Conservation (phyloP, 495 filamentous ascomycete genomes). For the Xylaria sp. region DNA sequence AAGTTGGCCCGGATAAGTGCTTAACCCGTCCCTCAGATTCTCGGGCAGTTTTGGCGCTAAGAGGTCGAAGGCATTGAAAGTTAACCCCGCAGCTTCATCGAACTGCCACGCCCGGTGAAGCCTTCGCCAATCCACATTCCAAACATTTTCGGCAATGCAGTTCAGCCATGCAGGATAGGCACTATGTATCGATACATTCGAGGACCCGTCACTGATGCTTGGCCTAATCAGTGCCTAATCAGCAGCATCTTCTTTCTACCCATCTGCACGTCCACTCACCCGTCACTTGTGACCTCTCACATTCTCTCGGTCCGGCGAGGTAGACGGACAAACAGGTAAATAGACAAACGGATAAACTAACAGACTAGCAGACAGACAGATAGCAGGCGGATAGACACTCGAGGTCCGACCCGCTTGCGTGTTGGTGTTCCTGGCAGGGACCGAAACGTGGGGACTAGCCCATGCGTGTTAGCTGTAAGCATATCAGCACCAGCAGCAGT, state of each 20-base stretch:
- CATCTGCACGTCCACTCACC: neutral
- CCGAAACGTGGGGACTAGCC: slow-evolving; percentile 22
- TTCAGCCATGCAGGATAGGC: neutral
- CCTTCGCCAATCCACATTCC: neutral
- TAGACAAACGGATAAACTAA: too few relatives aligned
- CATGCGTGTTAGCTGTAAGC: slow-evolving; percentile 20
- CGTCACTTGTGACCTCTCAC: slow-evolving; percentile 18
- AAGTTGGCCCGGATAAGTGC: slow-evolving; percentile 16
- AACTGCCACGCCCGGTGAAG: neutral
- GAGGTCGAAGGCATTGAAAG: too few relatives aligned
- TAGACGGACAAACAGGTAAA: too few relatives aligned
- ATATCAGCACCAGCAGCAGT: slow-evolving; percentile 16
- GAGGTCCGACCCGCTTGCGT: slow-evolving; percentile 23
- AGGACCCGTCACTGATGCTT: too few relatives aligned
- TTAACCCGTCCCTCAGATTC: neutral
- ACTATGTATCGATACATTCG: neutral
- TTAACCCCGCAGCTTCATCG: neutral
- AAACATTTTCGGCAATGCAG: neutral
- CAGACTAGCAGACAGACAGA: too few relatives aligned
- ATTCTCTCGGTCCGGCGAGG: slow-evolving; percentile 7
- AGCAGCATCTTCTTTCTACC: neutral
- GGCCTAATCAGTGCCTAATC: slow-evolving; percentile 10
- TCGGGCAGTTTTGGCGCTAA: too few relatives aligned
- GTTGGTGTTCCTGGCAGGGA: slow-evolving; percentile 25
- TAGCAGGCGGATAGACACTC: too few relatives aligned